Conservation (phyloP, 345 rosid genomes). For the Capsella bursapastoris region DNA sequence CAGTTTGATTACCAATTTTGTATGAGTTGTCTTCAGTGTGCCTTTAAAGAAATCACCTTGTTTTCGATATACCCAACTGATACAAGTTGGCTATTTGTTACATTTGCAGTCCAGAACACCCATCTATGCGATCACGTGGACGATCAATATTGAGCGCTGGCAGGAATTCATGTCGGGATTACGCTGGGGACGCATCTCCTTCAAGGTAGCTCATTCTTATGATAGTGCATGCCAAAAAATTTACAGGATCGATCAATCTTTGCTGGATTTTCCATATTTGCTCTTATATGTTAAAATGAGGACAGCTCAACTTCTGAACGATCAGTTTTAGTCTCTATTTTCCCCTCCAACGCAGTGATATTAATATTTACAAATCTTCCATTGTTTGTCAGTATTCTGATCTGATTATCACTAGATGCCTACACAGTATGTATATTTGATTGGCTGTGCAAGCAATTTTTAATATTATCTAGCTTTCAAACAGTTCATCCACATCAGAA, state of each 20-base stretch:
- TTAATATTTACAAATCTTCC: conserved; percentile 1
- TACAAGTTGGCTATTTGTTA: conserved; percentile 34
- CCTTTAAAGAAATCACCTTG: conserved; percentile 5
- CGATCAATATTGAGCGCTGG: conserved; percentile 87
- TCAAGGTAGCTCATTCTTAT: conserved; percentile 63
- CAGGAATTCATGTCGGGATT: conserved; percentile 66
- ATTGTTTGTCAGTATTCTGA: conserved; percentile 5
- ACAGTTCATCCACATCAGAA: conserved; percentile 80
- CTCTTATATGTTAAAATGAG: not conserved
- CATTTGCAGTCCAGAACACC: conserved; percentile 90
- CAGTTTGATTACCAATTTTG: not conserved
- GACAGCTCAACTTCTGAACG: not conserved
- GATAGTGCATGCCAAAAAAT: not conserved
- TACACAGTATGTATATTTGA: conserved; percentile 13
- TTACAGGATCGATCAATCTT: not conserved
- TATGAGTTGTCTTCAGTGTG: not conserved
- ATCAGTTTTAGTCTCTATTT: conserved; percentile 24
- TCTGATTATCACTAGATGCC: conserved; percentile 8
- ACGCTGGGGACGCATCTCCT: conserved; percentile 64
- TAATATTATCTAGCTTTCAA: conserved; percentile 53
- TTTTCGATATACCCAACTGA: conserved; percentile 24
- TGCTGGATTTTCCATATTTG: conserved; percentile 1
- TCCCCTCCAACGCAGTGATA: conserved; percentile 5
- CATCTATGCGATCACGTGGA: conserved; percentile 74
- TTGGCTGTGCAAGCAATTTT: conserved; percentile 32